Percentiles rank a stretch among this genome's conserved stretches.
phyloP scores from a whole-genome alignment of 179 eudicot species.

The Beta macrorhiza region DNA sequence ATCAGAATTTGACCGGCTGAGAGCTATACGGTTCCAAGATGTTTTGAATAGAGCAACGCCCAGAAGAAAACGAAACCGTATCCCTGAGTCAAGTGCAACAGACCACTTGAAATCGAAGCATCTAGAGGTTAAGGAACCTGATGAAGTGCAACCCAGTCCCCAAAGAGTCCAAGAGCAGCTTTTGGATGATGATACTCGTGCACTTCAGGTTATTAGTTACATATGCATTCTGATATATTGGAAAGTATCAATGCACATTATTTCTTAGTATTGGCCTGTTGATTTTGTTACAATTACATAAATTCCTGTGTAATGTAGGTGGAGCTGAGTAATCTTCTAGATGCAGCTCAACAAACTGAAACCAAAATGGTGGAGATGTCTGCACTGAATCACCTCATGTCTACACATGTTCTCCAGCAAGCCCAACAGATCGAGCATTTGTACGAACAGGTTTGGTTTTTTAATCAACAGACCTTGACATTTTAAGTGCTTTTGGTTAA shows the following conservation, averaged over 20 bases:
- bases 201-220: slow-evolving; percentile 68
- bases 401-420: slow-evolving; percentile 91
- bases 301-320: slow-evolving; percentile 41
- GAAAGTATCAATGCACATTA: neutral
- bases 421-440: slow-evolving; percentile 82
- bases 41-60: slow-evolving; percentile 68
- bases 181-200: slow-evolving; percentile 90
- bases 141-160: slow-evolving; percentile 56
- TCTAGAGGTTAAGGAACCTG: slow-evolving; percentile 45
- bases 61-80: slow-evolving; percentile 61
- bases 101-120: slow-evolving; percentile 34
- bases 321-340: slow-evolving; percentile 67
- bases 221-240: neutral
- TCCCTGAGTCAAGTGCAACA: slow-evolving; percentile 29
- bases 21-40: slow-evolving; percentile 91
- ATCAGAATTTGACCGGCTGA: slow-evolving; percentile 82
- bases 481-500: slow-evolving; percentile 8
- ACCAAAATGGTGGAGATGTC: slow-evolving; percentile 97
- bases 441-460: slow-evolving; percentile 70
- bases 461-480: neutral
- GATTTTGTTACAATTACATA: neutral
- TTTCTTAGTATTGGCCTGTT: neutral
- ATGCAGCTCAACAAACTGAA: slow-evolving; percentile 88
- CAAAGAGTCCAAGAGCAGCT: slow-evolving; percentile 73
- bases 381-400: slow-evolving; percentile 90